Evolutionary conservation across 2,329 filamentous ascomycete genomes (phyloP).

Genomic region (Aplosporella prunicola): DNA sequence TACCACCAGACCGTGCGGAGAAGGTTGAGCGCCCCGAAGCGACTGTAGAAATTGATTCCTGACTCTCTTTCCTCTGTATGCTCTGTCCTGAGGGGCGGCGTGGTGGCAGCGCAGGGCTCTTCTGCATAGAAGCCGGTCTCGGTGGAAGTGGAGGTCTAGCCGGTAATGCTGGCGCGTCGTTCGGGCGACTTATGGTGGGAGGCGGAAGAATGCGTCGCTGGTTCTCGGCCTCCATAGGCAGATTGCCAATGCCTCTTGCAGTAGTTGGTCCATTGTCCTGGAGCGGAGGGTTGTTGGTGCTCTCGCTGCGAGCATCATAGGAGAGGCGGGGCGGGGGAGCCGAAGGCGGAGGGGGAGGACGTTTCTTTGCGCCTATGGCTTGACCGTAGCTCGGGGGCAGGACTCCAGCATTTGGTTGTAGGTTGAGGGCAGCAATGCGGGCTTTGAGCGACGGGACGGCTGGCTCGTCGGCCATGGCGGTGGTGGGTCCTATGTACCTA

Average conservation of each 20-base stretch:
- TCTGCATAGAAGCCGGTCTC: constrained; percentile 27
- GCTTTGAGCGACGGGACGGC: constrained; percentile 30
- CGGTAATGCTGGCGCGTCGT: constrained; percentile 23
- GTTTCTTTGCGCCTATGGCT: constrained; percentile 22
- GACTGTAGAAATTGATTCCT: constrained; percentile 45
- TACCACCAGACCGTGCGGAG: constrained; percentile 40
- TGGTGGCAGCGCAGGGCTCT: constrained; percentile 35
- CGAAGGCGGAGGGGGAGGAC: constrained; percentile 27
- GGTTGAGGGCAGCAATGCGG: constrained; percentile 40
- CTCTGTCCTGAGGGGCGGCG: constrained; percentile 34
- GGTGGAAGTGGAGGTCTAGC: constrained; percentile 41
- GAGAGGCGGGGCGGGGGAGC: constrained; percentile 28
- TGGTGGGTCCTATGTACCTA: too few relatives aligned
- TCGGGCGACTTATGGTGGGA: constrained; percentile 12
- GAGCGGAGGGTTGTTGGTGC: constrained; percentile 32
- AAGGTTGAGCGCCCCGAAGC: constrained; percentile 38
- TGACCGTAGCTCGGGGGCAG: constrained; percentile 27
- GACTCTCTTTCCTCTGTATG: constrained; percentile 23
- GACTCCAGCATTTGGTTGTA: constrained; percentile 34
- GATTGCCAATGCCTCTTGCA: constrained; percentile 28
- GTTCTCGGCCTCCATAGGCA: constrained; percentile 21
- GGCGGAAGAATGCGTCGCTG: constrained; percentile 9
- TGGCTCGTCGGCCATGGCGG: constrained; percentile 19
- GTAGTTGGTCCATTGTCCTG: constrained; percentile 27
- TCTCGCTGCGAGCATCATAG: constrained; percentile 22